Evolutionary conservation across 768 basidiomycete species (phyloP).

Genomic region (Galerina marginata): DNA sequence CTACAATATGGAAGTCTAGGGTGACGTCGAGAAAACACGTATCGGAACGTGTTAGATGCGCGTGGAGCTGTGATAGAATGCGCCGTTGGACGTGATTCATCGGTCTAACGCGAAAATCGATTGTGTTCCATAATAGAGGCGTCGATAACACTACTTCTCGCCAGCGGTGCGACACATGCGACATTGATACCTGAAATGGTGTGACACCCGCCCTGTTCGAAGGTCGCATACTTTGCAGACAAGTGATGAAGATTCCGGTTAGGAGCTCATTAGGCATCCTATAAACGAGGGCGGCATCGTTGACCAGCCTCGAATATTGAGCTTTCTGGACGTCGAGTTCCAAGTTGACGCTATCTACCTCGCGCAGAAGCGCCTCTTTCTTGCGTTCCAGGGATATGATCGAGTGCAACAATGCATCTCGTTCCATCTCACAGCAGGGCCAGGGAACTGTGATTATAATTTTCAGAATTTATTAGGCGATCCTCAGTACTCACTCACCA

Average conservation of each 20-base stretch:
- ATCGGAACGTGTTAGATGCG: slow-evolving; percentile 43
- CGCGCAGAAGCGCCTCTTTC: slow-evolving; percentile 36
- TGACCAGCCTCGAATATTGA: slow-evolving; percentile 38
- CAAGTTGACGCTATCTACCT: slow-evolving; percentile 38
- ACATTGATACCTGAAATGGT: slow-evolving; percentile 43
- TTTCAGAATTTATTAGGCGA: no score
- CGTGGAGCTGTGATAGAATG: slow-evolving; percentile 34
- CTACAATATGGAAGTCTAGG: slow-evolving; percentile 32
- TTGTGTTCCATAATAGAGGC: slow-evolving; percentile 50
- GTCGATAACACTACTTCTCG: slow-evolving; percentile 43
- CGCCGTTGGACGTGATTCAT: slow-evolving; percentile 19
- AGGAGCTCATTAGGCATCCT: slow-evolving; percentile 48
- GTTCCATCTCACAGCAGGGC: neutral
- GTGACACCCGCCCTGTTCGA: slow-evolving; percentile 4
- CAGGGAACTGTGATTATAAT: no score
- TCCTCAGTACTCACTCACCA: no score
- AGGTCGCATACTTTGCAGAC: slow-evolving; percentile 23
- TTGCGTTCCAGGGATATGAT: slow-evolving; percentile 34
- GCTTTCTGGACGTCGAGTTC: slow-evolving; percentile 38
- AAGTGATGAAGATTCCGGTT: slow-evolving; percentile 41
- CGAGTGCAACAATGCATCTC: slow-evolving; percentile 14
- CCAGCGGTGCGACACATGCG: slow-evolving; percentile 54
- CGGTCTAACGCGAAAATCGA: slow-evolving; percentile 36
- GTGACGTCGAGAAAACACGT: slow-evolving; percentile 43
- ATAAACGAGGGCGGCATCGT: slow-evolving; percentile 37